Conservation (phyloP, 257 asterid species). For the Solanum okadae region DNA sequence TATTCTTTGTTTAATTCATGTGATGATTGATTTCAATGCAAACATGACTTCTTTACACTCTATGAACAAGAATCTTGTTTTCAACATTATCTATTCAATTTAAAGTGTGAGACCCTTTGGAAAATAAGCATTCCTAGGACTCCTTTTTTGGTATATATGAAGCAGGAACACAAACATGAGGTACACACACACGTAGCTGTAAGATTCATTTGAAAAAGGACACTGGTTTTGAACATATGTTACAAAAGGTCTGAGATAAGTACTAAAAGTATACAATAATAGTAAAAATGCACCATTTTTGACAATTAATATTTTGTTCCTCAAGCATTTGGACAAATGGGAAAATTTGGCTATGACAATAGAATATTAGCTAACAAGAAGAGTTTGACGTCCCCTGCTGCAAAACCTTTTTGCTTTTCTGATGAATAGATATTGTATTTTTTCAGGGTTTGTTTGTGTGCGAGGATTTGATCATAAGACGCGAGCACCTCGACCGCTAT, state of each 20-base stretch:
- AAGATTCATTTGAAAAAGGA: neutral
- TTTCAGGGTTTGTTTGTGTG: slow-evolving; percentile 89
- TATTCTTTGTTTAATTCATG: neutral
- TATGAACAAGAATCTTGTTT: neutral
- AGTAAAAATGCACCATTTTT: neutral
- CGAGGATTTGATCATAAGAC: slow-evolving; percentile 79
- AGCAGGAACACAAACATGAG: neutral
- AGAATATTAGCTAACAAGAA: neutral
- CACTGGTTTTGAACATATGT: neutral
- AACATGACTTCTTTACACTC: neutral
- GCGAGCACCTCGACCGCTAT: slow-evolving; percentile 86
- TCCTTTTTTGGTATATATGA: neutral
- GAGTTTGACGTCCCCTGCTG: neutral
- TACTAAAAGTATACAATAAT: neutral
- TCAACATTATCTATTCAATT: neutral
- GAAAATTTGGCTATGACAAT: neutral
- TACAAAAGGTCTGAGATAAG: neutral
- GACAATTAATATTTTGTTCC: neutral
- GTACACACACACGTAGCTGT: neutral
- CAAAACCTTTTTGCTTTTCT: neutral
- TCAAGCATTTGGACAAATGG: neutral
- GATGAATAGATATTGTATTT: neutral
- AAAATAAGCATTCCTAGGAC: neutral
- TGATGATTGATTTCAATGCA: neutral
- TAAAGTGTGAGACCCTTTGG: neutral